Evolutionary conservation across 2,329 filamentous ascomycete genomes (phyloP), one percentile per base, ranked within the genome.

Genomic region (Sarocladium brachiariae): DNA sequence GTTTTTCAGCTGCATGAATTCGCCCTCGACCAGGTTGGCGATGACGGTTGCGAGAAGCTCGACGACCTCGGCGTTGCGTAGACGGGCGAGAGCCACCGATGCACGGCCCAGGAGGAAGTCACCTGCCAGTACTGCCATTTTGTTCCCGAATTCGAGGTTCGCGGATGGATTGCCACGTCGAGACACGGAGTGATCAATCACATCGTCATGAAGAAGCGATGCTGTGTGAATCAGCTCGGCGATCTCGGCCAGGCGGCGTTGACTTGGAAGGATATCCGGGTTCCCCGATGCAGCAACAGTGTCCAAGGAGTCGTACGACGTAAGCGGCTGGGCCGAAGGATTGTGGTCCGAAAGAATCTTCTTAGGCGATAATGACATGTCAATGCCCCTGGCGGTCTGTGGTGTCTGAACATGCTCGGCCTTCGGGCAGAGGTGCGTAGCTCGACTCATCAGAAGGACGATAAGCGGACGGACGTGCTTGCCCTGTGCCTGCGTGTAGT

Each of bases 1-100:
- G 69, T 99, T 99, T 73, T 96, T 95, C 60, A 99, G 75, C 74
- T 99, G 93, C 93, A 99, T 99, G 73, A 99, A 97, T 70, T 99
- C 93, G 63, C 93, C 93, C 71, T 99, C 93, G 18, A 99, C 91
- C 23, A 99, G 75, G 66, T 99, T 99, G 39, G 93, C 92, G 59
- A 99, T 97, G 37, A 97, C 93, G 1, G 92, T 97, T 3, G 93
- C 90, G 25, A 99, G 74, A 7, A 99, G 78, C 71, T 99, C 93
- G 8, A 90, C 89, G 2, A 99, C 93, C 69, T 99, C 93, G 38
- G 91, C 87, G 63, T 99, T 89, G 27, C 92, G 82, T 53, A 99
- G 73, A 37, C 93, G 83, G 13, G 93, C 93, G 37, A 99, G 78
- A 5, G 92, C 92, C 6, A 97, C 91, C 0, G 93, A 99, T 1